Base-by-base conservation (phyloP, 1,284 basidiomycete species). In the Cryptococcus amylolentus region DNA sequence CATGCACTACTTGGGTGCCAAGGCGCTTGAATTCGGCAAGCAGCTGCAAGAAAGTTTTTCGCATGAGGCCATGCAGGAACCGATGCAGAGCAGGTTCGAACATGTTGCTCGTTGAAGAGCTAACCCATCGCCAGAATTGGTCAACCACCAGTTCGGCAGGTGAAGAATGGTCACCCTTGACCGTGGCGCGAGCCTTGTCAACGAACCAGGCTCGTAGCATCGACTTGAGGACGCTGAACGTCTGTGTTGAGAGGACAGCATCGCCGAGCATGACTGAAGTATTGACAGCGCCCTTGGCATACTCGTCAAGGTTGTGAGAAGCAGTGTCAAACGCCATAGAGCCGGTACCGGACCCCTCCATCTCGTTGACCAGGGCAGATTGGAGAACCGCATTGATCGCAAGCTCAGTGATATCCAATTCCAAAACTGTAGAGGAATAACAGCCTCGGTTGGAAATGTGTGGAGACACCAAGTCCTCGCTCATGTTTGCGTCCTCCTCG, bases 101-200 rank as follows among this genome's bases (percentile, higher is more conserved):
- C 81, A 98, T 85, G 58, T 87, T 84, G 35, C 93, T 90, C 3
- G 86, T 81, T 48, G 83, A 85, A 2, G 89, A 93, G 68, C 86
- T 89, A 61, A 96, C 84, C 96, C 96, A 99, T 35, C 96, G 83
- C 93, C 94, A 98, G 78, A 98, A 98, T 75, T 98, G 93, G 71
- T 95, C 91, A 38, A 83, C 77, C 20, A 82, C 77, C 31, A 82
- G 66, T 52, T 81, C 73, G 10, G 79, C 71, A 16, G 78, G 78
- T 49, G 84, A 83, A 7, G 46, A 40, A 1, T 51, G 57, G 4
- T 51, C 43, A 3, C 73, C 73, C 27, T 69, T 71, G 40, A 73
- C 66, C 44, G 74, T 72, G 42, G 91, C 85, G 64, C 90, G 88
- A 23, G 79, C 77, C 54, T 82, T 81, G 75, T 96, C 91, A n/a